Evolutionary conservation across 768 basidiomycete genomes (phyloP).

Genomic region (Termitomyces heimii): DNA sequence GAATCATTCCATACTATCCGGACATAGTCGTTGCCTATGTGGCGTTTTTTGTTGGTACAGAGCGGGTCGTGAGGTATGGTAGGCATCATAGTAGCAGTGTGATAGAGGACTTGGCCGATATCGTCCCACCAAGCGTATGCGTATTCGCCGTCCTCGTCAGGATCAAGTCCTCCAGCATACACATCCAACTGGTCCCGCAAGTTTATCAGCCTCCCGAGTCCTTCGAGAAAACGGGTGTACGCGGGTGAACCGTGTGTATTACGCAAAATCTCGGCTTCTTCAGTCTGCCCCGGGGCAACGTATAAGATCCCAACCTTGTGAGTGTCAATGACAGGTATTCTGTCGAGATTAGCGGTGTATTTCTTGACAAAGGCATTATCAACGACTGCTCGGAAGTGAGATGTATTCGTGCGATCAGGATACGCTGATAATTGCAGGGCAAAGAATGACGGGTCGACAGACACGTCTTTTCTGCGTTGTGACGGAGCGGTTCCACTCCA

Average conservation of each 20-base stretch:
- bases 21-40: conserved; percentile 96
- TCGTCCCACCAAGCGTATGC: conserved; percentile 99
- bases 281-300: conserved; percentile 84
- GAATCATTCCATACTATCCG: conserved; percentile 98
- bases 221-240: conserved; percentile 89
- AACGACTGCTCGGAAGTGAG: conserved; percentile 38
- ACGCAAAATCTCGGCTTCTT: conserved; percentile 79
- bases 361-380: conserved; percentile 49
- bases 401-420: conserved; percentile 34
- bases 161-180: conserved; percentile 87
- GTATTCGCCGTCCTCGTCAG: conserved; percentile 91
- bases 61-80: conserved; percentile 60
- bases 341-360: conserved; percentile 66
- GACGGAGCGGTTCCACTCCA: conserved; percentile 87
- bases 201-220: conserved; percentile 83
- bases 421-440: conserved; percentile 79
- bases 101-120: conserved; percentile 90
- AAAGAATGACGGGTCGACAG: conserved; percentile 80
- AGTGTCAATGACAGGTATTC: conserved; percentile 91
- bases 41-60: conserved; percentile 83
- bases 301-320: conserved; percentile 97
- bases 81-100: conserved; percentile 98
- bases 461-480: conserved; percentile 81
- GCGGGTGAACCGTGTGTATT: conserved; percentile 93
- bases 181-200: conserved; percentile 88